A percentile compares a stretch with the other conserved stretches of the same genome.
phyloP scores from a whole-genome alignment of 495 filamentous ascomycete species.

The Hypoxylon cercidicola region DNA sequence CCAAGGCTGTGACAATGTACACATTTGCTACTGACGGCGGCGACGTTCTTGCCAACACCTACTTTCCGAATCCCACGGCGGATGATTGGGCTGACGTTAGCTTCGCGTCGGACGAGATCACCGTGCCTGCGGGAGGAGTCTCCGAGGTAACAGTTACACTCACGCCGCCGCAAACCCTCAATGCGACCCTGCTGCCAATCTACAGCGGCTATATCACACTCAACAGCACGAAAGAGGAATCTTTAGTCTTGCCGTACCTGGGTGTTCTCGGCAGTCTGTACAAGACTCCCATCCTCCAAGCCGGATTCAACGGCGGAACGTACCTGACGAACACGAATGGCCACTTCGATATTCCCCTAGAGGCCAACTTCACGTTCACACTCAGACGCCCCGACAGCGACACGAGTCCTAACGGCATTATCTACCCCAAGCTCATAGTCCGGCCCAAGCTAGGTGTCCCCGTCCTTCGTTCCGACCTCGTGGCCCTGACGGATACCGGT shows the following conservation, averaged over 20 bases:
- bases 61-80: conserved; percentile 13
- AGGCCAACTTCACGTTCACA: conserved; percentile 23
- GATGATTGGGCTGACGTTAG: background rate
- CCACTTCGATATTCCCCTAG: background rate
- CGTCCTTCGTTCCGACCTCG: conserved; percentile 37
- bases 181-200: conserved; percentile 40
- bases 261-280: conserved; percentile 35
- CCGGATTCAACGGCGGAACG: conserved; percentile 12
- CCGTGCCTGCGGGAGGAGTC: conserved; percentile 3
- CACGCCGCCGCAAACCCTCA: conserved; percentile 16
- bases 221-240: conserved; percentile 43
- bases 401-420: background rate
- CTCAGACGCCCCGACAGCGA: conserved; percentile 9
- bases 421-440: conserved; percentile 2
- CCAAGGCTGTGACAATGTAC: conserved; percentile 15
- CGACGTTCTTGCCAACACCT: background rate
- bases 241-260: conserved; percentile 43
- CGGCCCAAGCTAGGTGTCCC: conserved; percentile 23
- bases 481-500: conserved; percentile 26
- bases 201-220: conserved; percentile 47
- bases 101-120: conserved; percentile 13
- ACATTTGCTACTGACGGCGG: conserved; percentile 3
- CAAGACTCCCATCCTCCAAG: conserved; percentile 18
- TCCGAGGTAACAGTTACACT: conserved; percentile 10
- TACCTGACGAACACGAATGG: conserved; percentile 29